Conservation (phyloP, 1,284 basidiomycete species). For the Exsudoporus floridanus region DNA sequence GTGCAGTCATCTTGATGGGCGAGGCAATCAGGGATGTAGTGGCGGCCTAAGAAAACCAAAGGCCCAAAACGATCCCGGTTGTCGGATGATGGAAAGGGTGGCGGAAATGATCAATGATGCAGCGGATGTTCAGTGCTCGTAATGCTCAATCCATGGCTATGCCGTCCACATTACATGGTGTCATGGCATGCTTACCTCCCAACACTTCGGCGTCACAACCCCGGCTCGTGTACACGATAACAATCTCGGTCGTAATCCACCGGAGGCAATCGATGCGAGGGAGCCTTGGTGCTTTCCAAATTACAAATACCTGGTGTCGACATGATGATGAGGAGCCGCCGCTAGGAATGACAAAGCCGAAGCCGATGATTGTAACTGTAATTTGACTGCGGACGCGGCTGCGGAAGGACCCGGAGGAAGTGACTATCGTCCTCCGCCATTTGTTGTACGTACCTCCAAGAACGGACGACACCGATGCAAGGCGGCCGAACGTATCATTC, state of each 20-base stretch:
- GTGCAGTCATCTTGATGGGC: background rate
- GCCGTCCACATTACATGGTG: background rate
- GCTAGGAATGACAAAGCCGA: background rate
- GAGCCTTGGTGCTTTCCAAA: background rate
- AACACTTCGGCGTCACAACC: background rate
- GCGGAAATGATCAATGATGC: background rate
- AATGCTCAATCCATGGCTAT: no score
- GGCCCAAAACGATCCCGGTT: background rate
- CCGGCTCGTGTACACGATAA: background rate
- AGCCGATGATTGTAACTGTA: background rate
- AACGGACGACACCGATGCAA: background rate
- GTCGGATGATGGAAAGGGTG: background rate
- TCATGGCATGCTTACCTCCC: background rate
- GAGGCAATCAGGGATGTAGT: background rate
- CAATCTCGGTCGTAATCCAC: background rate
- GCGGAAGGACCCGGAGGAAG: conserved; percentile 4
- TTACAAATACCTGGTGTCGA: conserved; percentile 5
- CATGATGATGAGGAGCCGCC: background rate
- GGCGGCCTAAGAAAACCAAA: background rate
- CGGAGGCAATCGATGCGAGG: background rate
- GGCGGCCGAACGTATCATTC: background rate
- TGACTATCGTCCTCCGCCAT: background rate
- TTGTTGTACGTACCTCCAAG: background rate
- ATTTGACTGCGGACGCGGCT: conserved; percentile 2
- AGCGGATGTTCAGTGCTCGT: background rate